These are phyloP conservation scores for Xanthoparmelia taractica DNA, from an alignment of 495 filamentous ascomycete species.

Conservation along the genomic window DNA sequence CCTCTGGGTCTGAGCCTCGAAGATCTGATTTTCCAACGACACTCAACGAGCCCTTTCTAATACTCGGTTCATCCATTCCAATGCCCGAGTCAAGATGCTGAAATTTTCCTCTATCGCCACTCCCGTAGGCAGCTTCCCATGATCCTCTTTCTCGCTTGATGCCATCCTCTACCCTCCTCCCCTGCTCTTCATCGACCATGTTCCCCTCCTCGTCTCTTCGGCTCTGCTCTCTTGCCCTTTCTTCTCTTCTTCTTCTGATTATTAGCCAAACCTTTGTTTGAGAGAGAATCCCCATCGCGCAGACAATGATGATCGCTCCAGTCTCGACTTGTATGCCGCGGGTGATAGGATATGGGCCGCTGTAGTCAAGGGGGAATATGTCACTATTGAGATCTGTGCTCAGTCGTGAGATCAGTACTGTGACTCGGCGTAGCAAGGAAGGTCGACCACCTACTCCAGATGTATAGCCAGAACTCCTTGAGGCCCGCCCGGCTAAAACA, in stretches of 20 bases:
- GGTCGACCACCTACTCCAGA: conserved; percentile 59
- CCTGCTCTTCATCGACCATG: conserved; percentile 57
- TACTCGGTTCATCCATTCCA: conserved; percentile 40
- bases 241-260: conserved; percentile 62
- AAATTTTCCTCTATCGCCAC: conserved; percentile 35
- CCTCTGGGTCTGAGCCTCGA: conserved; percentile 27
- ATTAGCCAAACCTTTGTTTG: conserved; percentile 84
- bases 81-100: conserved; percentile 45
- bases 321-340: conserved; percentile 80
- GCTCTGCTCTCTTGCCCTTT: conserved; percentile 49
- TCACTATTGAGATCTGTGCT: conserved; percentile 60
- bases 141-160: conserved; percentile 58
- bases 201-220: conserved; percentile 47
- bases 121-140: conserved; percentile 76
- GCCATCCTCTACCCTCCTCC: conserved; percentile 57
- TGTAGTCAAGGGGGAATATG: conserved; percentile 63
- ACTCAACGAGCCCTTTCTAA: conserved; percentile 41
- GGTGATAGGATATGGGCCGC: conserved; percentile 76
- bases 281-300: conserved; percentile 66
- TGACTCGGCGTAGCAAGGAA: not conserved
- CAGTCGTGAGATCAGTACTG: not conserved
- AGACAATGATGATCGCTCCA: conserved; percentile 67
- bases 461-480: conserved; percentile 94
- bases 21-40: conserved; percentile 17
- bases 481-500: conserved; percentile 82